A percentile compares a stretch with the other conserved stretches of the same genome.
Conservation (phyloP, 805 yeast species). For the Monosporozyma servazzii region DNA sequence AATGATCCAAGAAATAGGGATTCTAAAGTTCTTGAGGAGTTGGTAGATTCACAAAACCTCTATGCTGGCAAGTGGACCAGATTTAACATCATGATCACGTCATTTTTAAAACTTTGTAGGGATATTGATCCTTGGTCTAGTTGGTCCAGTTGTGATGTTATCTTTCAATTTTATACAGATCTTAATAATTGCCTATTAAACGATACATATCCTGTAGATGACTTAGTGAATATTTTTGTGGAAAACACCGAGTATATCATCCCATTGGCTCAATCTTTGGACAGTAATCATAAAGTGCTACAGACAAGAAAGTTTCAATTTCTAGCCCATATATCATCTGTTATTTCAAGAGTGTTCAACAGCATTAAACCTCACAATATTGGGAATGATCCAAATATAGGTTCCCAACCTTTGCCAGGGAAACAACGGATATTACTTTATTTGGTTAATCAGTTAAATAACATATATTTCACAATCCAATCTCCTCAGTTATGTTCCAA, state of each 20-base stretch:
- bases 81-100: constrained; percentile 38
- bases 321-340: constrained; percentile 41
- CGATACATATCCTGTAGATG: constrained; percentile 31
- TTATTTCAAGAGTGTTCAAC: constrained; percentile 51
- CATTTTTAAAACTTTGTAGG: constrained; percentile 40
- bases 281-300: constrained; percentile 11
- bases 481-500: constrained; percentile 30
- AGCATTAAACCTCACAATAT: constrained; percentile 39
- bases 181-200: constrained; percentile 38
- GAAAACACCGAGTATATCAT: constrained; percentile 31
- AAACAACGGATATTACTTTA: constrained; percentile 45
- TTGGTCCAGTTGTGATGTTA: constrained; percentile 41
- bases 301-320: constrained; percentile 29
- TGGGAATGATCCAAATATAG: background rate
- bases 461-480: constrained; percentile 42
- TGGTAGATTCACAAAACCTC: constrained; percentile 13
- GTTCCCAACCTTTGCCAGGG: constrained; percentile 5
- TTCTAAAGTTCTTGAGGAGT: constrained; percentile 11
- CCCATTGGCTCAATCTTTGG: constrained; percentile 22
- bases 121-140: constrained; percentile 46
- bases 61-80: constrained; percentile 19
- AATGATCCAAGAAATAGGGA: constrained; percentile 1
- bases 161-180: constrained; percentile 35
- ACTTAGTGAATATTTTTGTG: constrained; percentile 14
- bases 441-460: constrained; percentile 46